Percentiles rank a stretch among this genome's conserved stretches.
phyloP scores from a whole-genome alignment of 2,329 filamentous ascomycete genomes.

The Dactylellina drechsleri region DNA sequence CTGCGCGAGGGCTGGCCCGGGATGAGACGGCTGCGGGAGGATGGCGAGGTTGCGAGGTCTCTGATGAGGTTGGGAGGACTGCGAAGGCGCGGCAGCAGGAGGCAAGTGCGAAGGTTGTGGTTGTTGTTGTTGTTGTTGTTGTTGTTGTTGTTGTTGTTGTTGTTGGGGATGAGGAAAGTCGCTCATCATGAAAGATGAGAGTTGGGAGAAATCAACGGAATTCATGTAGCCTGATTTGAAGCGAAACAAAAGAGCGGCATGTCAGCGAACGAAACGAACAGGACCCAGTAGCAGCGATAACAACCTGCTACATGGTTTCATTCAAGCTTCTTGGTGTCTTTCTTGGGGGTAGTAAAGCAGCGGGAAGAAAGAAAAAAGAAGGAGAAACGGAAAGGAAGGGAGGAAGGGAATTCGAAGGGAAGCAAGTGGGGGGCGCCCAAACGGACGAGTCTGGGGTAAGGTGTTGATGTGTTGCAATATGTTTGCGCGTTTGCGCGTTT shows the following conservation, averaged over 20 bases:
- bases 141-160: conserved; percentile 28
- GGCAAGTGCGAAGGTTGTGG: conserved; percentile 25
- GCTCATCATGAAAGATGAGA: conserved; percentile 51
- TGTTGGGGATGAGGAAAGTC: conserved; percentile 51
- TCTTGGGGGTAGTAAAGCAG: not conserved
- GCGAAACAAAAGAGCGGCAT: conserved; percentile 31
- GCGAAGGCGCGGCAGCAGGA: conserved; percentile 31
- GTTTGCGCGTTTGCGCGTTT: conserved; percentile 31
- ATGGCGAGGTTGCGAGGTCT: conserved; percentile 50
- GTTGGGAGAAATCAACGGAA: conserved; percentile 51
- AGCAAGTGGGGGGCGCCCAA: conserved; percentile 8
- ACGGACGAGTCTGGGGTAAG: conserved; percentile 8
- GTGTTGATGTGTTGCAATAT: conserved; percentile 36
- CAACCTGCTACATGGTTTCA: conserved; percentile 25
- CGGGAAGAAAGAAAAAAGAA: not conserved
- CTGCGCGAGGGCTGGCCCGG: conserved; percentile 25
- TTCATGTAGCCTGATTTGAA: conserved; percentile 47
- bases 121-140: too few relatives aligned
- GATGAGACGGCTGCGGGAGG: conserved; percentile 47
- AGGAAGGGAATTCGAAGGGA: conserved; percentile 4
- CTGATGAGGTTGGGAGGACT: conserved; percentile 39
- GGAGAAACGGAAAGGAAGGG: conserved; percentile 24
- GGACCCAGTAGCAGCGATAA: conserved; percentile 23
- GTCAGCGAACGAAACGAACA: conserved; percentile 39
- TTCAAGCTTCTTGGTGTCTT: not conserved